Base-by-base conservation (phyloP, 2,329 filamentous ascomycete genomes). In the Fusarium odoratissimum region DNA sequence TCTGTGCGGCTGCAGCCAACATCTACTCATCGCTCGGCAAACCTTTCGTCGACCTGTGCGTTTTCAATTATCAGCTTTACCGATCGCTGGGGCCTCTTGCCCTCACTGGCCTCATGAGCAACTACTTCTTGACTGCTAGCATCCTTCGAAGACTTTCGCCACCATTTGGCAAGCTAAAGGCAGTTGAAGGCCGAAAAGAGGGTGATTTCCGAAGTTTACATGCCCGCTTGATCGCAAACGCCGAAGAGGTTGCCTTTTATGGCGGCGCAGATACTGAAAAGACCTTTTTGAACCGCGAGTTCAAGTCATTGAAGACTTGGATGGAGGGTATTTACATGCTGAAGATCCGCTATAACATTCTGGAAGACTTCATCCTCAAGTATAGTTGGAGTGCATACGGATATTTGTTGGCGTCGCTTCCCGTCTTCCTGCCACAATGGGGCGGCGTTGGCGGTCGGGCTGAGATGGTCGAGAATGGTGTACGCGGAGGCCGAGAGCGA, bases 351-450 rank as follows among this genome's bases (percentile, higher is more conserved):
- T 99, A 99, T 85, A 99, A 98, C 80, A 99, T 99, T 85, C 90
- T 99, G 1, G 96, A 99, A 80, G 96, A 99, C 80, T 97, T 99
- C 78, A 94, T 99, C 54, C 86, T 99, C 67, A 99, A 99, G 81
- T 99, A 99, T 80, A 96, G 94, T 73, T 99, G 96, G 96, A 98
- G 95, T 72, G 96, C 96, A 1, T 97, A 98, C 79, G 96, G 96
- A 40, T 99, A 99, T 78, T 88, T 98, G 40, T 88, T 99, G 63
- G 96, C 95, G 3, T 97, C 95, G 6, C 86, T 99, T 16, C 96
- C 96, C 0, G 92, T 98, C 52, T 99, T 98, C 83, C 86, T 99
- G 23, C 96, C 96, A 0, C 93, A 94, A 2, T 97, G 96, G 94
- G 95, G 95, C 61, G 95, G 96, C 35, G 83, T 95, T 38, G 94